A percentile compares a stretch with the other conserved stretches of the same genome.
These are phyloP conservation scores for Backusella macrospora DNA, from an alignment of 192 early-diverging fungal genomes.

Conservation along the genomic window DNA sequence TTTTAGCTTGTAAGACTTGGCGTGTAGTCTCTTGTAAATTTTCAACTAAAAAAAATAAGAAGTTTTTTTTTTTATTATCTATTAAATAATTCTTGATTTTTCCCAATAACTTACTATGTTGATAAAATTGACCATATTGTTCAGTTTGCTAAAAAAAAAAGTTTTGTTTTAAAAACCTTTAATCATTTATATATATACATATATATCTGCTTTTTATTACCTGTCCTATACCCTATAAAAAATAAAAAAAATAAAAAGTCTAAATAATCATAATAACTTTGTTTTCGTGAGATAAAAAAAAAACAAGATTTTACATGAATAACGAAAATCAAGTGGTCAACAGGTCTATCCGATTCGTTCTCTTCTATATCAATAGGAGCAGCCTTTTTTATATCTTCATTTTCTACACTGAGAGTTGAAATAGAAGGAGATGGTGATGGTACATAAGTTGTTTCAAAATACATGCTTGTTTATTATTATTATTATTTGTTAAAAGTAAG, in stretches of 20 bases:
- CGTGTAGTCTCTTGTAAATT: conserved; percentile 42
- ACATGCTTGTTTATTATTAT: conserved; percentile 19
- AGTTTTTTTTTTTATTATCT: background rate
- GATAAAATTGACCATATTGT: conserved; percentile 46
- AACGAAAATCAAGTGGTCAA: conserved; percentile 44
- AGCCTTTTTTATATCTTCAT: background rate
- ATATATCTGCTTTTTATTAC: too few relatives aligned
- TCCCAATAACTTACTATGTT: conserved; percentile 36
- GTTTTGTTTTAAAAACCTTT: background rate
- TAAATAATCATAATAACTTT: background rate
- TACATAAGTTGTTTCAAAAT: conserved; percentile 38
- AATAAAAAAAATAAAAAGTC: conserved; percentile 1
- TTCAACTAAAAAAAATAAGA: conserved; percentile 32
- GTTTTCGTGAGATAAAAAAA: too few relatives aligned
- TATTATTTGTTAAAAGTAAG: background rate
- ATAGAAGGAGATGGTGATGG: conserved; percentile 32
- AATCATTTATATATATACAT: too few relatives aligned
- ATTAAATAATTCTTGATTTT: background rate
- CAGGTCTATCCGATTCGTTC: conserved; percentile 18
- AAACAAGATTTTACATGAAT: conserved; percentile 32
- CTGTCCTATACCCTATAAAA: conserved; percentile 42
- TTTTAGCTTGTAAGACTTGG: conserved; percentile 42
- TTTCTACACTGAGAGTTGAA: background rate
- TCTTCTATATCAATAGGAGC: background rate
- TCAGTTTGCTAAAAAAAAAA: conserved; percentile 40